Base-by-base conservation (phyloP, 768 basidiomycete species). In the Tremella yokohamensis region DNA sequence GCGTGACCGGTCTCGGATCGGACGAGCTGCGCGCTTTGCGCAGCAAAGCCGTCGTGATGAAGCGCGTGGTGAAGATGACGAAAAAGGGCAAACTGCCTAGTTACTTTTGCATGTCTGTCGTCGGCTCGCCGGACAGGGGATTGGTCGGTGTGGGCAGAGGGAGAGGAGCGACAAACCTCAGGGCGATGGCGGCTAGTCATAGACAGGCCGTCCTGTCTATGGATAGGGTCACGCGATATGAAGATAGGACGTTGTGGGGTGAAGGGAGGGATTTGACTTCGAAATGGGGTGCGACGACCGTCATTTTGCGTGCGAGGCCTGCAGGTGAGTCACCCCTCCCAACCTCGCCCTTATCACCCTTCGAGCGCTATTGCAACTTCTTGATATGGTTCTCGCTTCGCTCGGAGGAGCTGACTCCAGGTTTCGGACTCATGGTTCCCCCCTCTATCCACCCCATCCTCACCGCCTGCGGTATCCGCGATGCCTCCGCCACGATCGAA, bases 221-320 rank as follows among this genome's bases (percentile, higher is more conserved):
- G 87, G 96, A 97, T 77, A 87, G 81, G 68, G 90, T 99, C 54
- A 87, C 89, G 64, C 84, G 90, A n/a, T 97, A 91, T 77, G 94
- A 99, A 77, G 80, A 84, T 62, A 83, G 96, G 51, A 98, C 96
- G n/a, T 81, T 96, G 16, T 97, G 90, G 89, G 90, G 90, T 19
- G 60, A 57, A 45, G 76, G 70, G 8, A 49, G 59, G 48, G 88
- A 91, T 52, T 84, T 93, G 80, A 80, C 83, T 52, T 81, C 80
- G 62, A 99, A 98, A 79, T 85, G 90, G 61, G 90, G 92, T 16
- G 81, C 88, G 13, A 91, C 89, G 8, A 82, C 82, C 60, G 80
- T 98, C 62, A 82, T 88, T 63, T 77, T 98, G 68, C 83, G 94
- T 22, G 76, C 75, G 12, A 57, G 79, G 56, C 78, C 79, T 9